Base-by-base conservation (phyloP, 306 rosid genomes). In the Sindora glabra region DNA sequence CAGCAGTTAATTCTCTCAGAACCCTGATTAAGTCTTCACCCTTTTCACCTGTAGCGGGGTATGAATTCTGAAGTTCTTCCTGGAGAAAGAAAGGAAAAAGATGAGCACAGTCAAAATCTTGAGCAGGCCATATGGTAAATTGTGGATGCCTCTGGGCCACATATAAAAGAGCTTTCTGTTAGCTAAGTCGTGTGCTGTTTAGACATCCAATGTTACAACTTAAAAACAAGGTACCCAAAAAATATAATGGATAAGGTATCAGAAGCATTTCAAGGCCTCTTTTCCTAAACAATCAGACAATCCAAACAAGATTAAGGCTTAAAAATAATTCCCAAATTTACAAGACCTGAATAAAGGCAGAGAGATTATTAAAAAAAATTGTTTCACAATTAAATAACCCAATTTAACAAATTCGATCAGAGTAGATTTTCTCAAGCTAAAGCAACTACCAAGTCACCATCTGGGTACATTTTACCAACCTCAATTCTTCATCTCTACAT, bases 21-120 rank as follows among this genome's bases (percentile, higher is more conserved):
- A 89, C 94, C 79, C 73, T 75, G 41, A 92, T 86, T 60, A 92
- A 72, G 65, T 86, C 95, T 50, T 89, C 95, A 33, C 90, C 97
- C 63, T 82, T 82, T 53, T 83, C 98, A n/a, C 83, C 83, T 30
- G 82, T 72, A 56, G 84, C 37, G 38, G 79, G 65, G 13, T 81
- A 69, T 8, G 79, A 65, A 44, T 26, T 81, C 46, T 78, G 92
- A 71, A 80, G 82, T 74, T 71, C 89, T 75, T 83, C 96, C 91
- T 90, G 42, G 32, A 62, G 33, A 56, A 55, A 57, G 24, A 30
- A 50, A 14, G 32, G 12, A 38, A 32, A 29, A 5, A 36, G 19
- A 47, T 30, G 22, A 51, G 15, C 32, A 17, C 41, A 6, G 13
- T 69, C 45, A 5, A 3, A 49, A 41, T 44, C 42, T 10, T 13